These are phyloP conservation scores for Rubroboletus pulcherrimus DNA, from an alignment of 768 basidiomycete genomes.

Conservation along the genomic window DNA sequence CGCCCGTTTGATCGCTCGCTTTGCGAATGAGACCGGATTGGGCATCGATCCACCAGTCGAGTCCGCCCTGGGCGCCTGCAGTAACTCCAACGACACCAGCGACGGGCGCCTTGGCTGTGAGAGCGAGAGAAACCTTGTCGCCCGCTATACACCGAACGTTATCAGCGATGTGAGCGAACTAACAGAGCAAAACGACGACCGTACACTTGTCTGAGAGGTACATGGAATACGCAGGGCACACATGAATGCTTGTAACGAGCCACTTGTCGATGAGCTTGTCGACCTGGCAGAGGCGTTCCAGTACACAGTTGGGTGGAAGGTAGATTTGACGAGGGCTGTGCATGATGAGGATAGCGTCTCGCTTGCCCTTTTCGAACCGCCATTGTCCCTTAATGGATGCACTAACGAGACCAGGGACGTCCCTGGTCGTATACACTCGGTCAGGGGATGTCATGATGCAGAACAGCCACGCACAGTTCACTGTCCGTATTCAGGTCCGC, in stretches of 20 bases:
- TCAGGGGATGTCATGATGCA: neutral
- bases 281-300: slow-evolving; percentile 26
- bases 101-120: slow-evolving; percentile 11
- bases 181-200: neutral
- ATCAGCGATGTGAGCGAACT: neutral
- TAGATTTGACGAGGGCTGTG: slow-evolving; percentile 23
- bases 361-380: slow-evolving; percentile 25
- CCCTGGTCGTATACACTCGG: neutral
- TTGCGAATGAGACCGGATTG: slow-evolving; percentile 18
- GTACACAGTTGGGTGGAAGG: slow-evolving; percentile 17
- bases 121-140: slow-evolving; percentile 21
- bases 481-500: slow-evolving; percentile 8
- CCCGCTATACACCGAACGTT: slow-evolving; percentile 8
- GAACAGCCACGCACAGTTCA: slow-evolving; percentile 14
- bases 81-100: neutral
- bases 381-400: slow-evolving; percentile 32
- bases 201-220: slow-evolving; percentile 29
- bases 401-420: slow-evolving; percentile 16
- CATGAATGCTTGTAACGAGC: slow-evolving; percentile 30
- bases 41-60: slow-evolving; percentile 20
- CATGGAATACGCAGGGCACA: slow-evolving; percentile 32
- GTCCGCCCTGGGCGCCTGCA: neutral
- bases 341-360: slow-evolving; percentile 33
- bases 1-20: slow-evolving; percentile 15
- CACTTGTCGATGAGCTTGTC: slow-evolving; percentile 26